Evolutionary conservation across 139 green algal species (phyloP), one percentile per base, ranked within the genome.

Genomic region (Klebsormidium nitens): DNA sequence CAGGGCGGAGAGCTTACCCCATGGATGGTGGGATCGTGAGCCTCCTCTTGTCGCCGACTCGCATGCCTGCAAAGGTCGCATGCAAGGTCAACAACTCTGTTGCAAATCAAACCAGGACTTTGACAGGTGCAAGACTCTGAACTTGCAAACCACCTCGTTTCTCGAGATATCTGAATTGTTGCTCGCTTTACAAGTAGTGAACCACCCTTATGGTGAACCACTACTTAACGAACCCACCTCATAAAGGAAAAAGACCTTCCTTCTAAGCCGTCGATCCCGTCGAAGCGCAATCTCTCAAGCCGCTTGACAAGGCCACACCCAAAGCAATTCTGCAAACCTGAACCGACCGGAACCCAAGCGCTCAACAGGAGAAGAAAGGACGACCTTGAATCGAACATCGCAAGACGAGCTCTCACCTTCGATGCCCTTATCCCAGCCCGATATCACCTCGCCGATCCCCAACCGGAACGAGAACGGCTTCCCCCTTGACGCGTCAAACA

Each of bases 401-500:
- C n/a, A n/a, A n/a, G n/a, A n/a, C n/a, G n/a, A n/a, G n/a, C n/a
- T n/a, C n/a, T n/a, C n/a, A n/a, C n/a, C n/a, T n/a, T n/a, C n/a
- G n/a, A 83, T 63, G 52, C 71, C 71, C 5, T 66, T 44, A 59
- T 83, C 71, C 71, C 77, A 83, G 39, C 71, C 77, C 52, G 77
- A 73, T 35, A 80, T 83, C n/a, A n/a, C n/a, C n/a, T n/a, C n/a
- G n/a, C n/a, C 42, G 17, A 81, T 70, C 78, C 91, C 91, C 8
- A 96, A 75, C 17, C 91, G 81, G 83, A 96, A 96, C 14, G 62
- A 49, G 66, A 96, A 96, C 35, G 85, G 82, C 35, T 75, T 89
- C 58, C 83, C 81, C 26, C 82, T 84, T 42, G 71, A 95, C 73
- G 86, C 61, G 79, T 97, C 91, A 69, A 97, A 97, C 6, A 95